A percentile compares a stretch with the other conserved stretches of the same genome.
Conservation (phyloP, 345 rosid genomes). For the Anastatica hierochuntica region DNA sequence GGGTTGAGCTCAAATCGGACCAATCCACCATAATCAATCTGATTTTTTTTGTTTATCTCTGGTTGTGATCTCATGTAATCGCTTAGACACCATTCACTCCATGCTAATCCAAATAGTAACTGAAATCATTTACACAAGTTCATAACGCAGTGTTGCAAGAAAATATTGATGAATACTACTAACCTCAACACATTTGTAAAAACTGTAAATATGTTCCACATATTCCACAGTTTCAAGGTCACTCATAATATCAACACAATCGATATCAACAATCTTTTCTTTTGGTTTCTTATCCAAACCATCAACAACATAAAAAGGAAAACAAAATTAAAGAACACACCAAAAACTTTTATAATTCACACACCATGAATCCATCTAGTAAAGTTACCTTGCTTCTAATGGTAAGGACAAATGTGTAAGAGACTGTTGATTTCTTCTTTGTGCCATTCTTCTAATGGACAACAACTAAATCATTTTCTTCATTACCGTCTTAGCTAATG, state of each 20-base stretch:
- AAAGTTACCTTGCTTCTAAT: constrained; percentile 73
- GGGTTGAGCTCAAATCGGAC: no score
- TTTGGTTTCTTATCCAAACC: constrained; percentile 46
- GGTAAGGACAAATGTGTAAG: constrained; percentile 64
- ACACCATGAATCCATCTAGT: no score
- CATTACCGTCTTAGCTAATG: no score
- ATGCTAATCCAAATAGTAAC: constrained; percentile 22
- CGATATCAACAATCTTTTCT: constrained; percentile 56
- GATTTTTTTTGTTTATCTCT: no score
- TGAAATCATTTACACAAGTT: no score
- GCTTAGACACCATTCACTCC: constrained; percentile 57
- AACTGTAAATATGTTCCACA: constrained; percentile 78
- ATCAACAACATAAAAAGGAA: constrained; percentile 48
- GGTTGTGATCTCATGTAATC: constrained; percentile 56
- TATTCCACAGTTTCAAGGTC: constrained; percentile 75
- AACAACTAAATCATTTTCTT: no score
- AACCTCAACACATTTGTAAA: constrained; percentile 78
- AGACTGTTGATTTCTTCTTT: constrained; percentile 34
- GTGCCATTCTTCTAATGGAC: constrained; percentile 2
- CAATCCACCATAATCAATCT: no score
- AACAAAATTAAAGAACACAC: background rate
- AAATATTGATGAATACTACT: background rate
- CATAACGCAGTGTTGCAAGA: background rate
- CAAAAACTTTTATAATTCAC: background rate
- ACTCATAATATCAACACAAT: constrained; percentile 52